Evolutionary conservation across 2,329 filamentous ascomycete genomes (phyloP), one percentile per base, ranked within the genome.

Genomic region (Sporothrix brasiliensis): DNA sequence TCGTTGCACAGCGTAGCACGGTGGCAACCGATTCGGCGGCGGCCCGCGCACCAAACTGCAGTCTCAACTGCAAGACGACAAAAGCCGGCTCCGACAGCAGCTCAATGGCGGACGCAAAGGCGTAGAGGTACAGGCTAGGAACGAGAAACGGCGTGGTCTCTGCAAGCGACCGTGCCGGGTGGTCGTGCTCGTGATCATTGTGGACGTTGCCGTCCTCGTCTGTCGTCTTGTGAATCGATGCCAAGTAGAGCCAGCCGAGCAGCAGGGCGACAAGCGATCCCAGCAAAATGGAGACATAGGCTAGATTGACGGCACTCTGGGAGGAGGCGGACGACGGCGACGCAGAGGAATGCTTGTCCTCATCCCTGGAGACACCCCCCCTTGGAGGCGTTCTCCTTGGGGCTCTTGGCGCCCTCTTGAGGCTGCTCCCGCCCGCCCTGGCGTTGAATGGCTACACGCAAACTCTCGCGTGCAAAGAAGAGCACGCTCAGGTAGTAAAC

Each of bases 401-500:
- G 39, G 9, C 44, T 14, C 39, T 71, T 73, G 71, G 4, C 74
- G 3, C 6, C 4, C 6, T 27, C 21, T 27, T 63, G 58, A 0
- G 58, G 58, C 13, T n/a, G 54, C 74, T 73, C 73, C 24, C 72
- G 44, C 4, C 72, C 67, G 16, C 83, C 81, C 75, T 94, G 91
- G 67, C 95, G 87, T 80, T 98, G 94, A 49, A 97, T 88, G 34
- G 94, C 93, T n/a, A 97, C 91, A 19, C 95, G 90, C 65, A 98
- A 82, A 76, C 91, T 94, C 80, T 99, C 95, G 52, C 95, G 87
- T 0, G 95, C 91, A 77, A 99, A 98, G 80, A 97, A 97, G 0
- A 99, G 85, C n/a, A 96, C 90, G 0, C 93, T 93, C 58, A 97
- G 91, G 72, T 94, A 94, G 79, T 94, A 97, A 0, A 98, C 88